These are phyloP conservation scores for Hibiscus tridactylites DNA, from an alignment of 345 rosid genomes.

Conservation along the genomic window DNA sequence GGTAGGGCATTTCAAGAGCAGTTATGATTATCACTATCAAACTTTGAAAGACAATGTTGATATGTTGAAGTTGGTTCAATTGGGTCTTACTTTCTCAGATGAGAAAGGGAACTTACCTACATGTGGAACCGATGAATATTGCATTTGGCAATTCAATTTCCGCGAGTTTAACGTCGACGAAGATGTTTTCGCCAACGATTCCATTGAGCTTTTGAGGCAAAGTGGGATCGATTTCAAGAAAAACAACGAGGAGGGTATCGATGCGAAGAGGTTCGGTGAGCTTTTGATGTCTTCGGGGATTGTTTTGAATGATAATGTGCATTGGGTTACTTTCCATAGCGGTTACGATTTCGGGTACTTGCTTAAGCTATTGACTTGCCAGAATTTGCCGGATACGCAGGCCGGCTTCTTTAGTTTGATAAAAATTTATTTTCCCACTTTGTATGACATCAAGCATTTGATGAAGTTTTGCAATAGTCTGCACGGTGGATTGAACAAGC, in stretches of 20 bases:
- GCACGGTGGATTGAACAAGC: slow-evolving; percentile 84
- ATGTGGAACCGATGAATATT: slow-evolving; percentile 7
- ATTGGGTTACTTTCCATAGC: slow-evolving; percentile 94
- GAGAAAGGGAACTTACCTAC: slow-evolving; percentile 74
- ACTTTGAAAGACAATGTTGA: slow-evolving; percentile 30
- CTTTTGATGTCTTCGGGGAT: slow-evolving; percentile 79
- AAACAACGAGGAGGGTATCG: slow-evolving; percentile 60
- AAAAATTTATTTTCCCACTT: slow-evolving; percentile 56
- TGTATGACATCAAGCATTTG: slow-evolving; percentile 78
- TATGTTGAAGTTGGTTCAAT: slow-evolving; percentile 68
- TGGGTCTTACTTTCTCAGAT: slow-evolving; percentile 79
- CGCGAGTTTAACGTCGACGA: slow-evolving; percentile 50
- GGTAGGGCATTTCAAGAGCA: slow-evolving; percentile 62
- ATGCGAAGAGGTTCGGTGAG: slow-evolving; percentile 60
- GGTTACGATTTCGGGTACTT: slow-evolving; percentile 35
- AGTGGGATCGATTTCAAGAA: slow-evolving; percentile 68
- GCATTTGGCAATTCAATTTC: slow-evolving; percentile 33
- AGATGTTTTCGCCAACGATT: slow-evolving; percentile 66
- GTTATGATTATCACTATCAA: slow-evolving; percentile 58
- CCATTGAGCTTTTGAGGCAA: slow-evolving; percentile 63
- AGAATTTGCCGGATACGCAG: slow-evolving; percentile 42
- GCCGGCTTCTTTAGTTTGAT: slow-evolving; percentile 36
- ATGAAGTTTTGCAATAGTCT: slow-evolving; percentile 87
- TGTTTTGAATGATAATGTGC: slow-evolving; percentile 65
- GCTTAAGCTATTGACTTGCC: slow-evolving; percentile 68